Conservation (phyloP, 306 rosid species). For the Cicer yamashitae region DNA sequence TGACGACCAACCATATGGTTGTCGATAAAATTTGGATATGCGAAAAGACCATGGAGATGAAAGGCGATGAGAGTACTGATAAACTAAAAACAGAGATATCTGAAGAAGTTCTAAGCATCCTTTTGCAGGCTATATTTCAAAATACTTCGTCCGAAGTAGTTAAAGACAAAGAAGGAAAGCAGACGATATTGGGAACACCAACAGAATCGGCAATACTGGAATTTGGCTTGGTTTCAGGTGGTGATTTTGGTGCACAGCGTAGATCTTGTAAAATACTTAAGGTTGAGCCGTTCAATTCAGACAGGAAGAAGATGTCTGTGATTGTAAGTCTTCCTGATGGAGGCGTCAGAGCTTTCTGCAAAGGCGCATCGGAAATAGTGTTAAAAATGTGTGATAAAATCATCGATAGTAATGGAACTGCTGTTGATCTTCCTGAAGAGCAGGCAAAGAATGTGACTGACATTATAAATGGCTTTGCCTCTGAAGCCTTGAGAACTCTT, state of each 20-base stretch:
- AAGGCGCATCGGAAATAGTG: conserved; percentile 94
- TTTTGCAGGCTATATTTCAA: conserved; percentile 82
- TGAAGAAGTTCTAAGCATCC: conserved; percentile 57
- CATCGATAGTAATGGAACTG: conserved; percentile 62
- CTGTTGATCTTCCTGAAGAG: conserved; percentile 61
- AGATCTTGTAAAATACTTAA: conserved; percentile 61
- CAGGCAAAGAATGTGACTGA: conserved; percentile 51
- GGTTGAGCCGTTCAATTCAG: conserved; percentile 87
- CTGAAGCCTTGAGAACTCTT: conserved; percentile 86
- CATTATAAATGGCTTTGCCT: conserved; percentile 75
- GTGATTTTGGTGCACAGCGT: conserved; percentile 70
- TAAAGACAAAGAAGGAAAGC: conserved; percentile 62
- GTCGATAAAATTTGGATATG: conserved; percentile 72
- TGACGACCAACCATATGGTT: conserved; percentile 94
- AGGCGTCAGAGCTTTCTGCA: conserved; percentile 69
- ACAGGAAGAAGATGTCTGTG: conserved; percentile 90
- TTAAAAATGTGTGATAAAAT: conserved; percentile 64
- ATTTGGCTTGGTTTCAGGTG: conserved; percentile 81
- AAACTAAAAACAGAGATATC: conserved; percentile 59
- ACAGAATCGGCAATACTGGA: conserved; percentile 85
- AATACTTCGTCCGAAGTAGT: conserved; percentile 76
- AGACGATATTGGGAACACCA: conserved; percentile 75
- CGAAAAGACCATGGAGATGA: conserved; percentile 56
- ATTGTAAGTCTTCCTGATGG: conserved; percentile 72
- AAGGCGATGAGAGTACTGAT: conserved; percentile 51